These are phyloP conservation scores for Exophiala sp. DNA, from an alignment of 2,329 filamentous ascomycete species.

Conservation along the genomic window DNA sequence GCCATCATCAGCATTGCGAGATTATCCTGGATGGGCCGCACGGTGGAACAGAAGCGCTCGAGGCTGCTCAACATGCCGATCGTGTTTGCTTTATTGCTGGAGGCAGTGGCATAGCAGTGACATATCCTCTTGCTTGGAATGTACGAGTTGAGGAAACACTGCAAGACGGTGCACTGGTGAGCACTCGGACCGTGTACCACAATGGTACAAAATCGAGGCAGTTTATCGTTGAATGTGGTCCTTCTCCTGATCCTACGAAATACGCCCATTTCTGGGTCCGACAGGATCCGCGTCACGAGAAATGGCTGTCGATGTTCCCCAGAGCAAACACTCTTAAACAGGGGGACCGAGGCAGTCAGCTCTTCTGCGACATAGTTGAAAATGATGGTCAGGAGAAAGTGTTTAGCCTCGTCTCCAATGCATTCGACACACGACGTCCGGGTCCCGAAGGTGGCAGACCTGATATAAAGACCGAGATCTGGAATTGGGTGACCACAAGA, in stretches of 20 bases:
- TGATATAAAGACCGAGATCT: constrained; percentile 25
- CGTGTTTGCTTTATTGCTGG: constrained; percentile 58
- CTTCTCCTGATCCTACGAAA: not conserved
- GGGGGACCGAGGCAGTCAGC: not conserved
- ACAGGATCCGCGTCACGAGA: constrained; percentile 22
- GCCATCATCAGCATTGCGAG: constrained; percentile 39
- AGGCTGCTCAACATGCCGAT: constrained; percentile 49
- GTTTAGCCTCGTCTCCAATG: constrained; percentile 19
- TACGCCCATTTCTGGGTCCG: constrained; percentile 28
- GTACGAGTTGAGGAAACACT: constrained; percentile 9
- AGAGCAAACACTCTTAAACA: constrained; percentile 4
- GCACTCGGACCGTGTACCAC: constrained; percentile 18
- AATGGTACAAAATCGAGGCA: constrained; percentile 12
- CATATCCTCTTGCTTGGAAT: constrained; percentile 53
- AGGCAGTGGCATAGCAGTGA: constrained; percentile 63
- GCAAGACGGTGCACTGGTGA: constrained; percentile 12
- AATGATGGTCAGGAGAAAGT: constrained; percentile 7
- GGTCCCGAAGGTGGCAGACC: constrained; percentile 19
- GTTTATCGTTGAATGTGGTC: constrained; percentile 2
- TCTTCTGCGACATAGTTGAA: not conserved
- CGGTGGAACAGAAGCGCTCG: constrained; percentile 55
- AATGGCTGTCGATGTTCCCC: constrained; percentile 25
- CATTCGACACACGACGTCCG: constrained; percentile 23
- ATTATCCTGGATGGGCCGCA: constrained; percentile 64
- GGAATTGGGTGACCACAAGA: constrained; percentile 41